These are phyloP conservation scores for Calonectria crousiana DNA, from an alignment of 2,329 filamentous ascomycete species.

Conservation along the genomic window DNA sequence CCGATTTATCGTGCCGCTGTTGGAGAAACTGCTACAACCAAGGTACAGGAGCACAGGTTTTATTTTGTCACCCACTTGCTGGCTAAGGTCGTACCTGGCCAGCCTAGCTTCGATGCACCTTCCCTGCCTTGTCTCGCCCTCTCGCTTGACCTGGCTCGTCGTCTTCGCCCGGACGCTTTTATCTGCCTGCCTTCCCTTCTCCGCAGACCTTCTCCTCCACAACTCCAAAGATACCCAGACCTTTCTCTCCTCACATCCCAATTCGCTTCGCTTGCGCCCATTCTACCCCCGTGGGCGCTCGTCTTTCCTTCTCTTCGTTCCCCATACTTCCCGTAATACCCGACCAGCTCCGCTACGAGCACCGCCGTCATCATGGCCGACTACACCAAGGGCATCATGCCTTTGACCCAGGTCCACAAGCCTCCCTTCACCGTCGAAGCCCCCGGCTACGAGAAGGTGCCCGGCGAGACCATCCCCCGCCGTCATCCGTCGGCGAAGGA, in stretches of 20 bases:
- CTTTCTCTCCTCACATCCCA: constrained; percentile 8
- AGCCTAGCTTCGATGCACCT: constrained; percentile 12
- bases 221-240: constrained; percentile 19
- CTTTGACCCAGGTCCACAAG: constrained; percentile 72
- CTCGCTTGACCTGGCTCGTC: constrained; percentile 12
- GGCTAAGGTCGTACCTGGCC: background rate
- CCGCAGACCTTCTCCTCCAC: constrained; percentile 5
- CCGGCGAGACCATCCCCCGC: constrained; percentile 87
- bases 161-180: constrained; percentile 8
- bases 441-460: constrained; percentile 74
- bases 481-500: constrained; percentile 80
- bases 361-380: constrained; percentile 41
- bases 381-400: constrained; percentile 60
- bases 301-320: constrained; percentile 20
- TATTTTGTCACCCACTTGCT: background rate
- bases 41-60: background rate
- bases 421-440: constrained; percentile 82
- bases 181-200: constrained; percentile 18
- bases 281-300: background rate
- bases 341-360: constrained; percentile 28
- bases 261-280: constrained; percentile 14
- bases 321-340: constrained; percentile 15
- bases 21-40: background rate
- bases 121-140: constrained; percentile 23
- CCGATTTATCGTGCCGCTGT: background rate